phyloP scores from a whole-genome alignment of 306 rosid species.

The Quercus robur region DNA sequence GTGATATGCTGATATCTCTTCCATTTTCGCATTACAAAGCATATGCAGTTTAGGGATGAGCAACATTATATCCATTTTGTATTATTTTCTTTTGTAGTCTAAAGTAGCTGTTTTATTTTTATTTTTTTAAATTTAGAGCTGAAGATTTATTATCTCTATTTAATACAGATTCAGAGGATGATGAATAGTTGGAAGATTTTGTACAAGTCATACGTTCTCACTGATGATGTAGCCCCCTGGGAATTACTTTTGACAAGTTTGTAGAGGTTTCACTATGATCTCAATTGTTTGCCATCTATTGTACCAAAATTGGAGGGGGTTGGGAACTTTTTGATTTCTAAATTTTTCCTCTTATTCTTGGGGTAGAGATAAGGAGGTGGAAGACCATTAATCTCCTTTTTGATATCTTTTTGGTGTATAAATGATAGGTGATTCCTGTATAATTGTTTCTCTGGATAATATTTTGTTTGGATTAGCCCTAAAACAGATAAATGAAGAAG shows the following conservation, averaged over 20 bases:
- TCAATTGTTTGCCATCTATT: slow-evolving; percentile 27
- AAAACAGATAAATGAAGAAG: slow-evolving; percentile 25
- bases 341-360: slow-evolving; percentile 28
- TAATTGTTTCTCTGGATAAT: slow-evolving; percentile 37
- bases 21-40: neutral
- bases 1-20: neutral
- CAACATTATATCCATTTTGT: neutral
- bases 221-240: slow-evolving; percentile 39
- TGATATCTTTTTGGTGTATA: slow-evolving; percentile 47
- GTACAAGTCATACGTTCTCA: slow-evolving; percentile 19
- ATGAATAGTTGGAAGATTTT: slow-evolving; percentile 52
- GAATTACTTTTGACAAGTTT: slow-evolving; percentile 35
- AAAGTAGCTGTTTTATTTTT: neutral
- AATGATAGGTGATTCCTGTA: slow-evolving; percentile 60
- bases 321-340: slow-evolving; percentile 29
- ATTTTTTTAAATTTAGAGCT: slow-evolving; percentile 7
- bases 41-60: neutral
- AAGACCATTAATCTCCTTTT: slow-evolving; percentile 23
- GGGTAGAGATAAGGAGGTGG: slow-evolving; percentile 35
- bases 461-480: slow-evolving; percentile 22
- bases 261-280: slow-evolving; percentile 34
- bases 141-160: neutral
- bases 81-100: neutral
- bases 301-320: slow-evolving; percentile 32
- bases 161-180: slow-evolving; percentile 90